phyloP scores from a whole-genome alignment of 257 asterid species.

The Salvia splendens region DNA sequence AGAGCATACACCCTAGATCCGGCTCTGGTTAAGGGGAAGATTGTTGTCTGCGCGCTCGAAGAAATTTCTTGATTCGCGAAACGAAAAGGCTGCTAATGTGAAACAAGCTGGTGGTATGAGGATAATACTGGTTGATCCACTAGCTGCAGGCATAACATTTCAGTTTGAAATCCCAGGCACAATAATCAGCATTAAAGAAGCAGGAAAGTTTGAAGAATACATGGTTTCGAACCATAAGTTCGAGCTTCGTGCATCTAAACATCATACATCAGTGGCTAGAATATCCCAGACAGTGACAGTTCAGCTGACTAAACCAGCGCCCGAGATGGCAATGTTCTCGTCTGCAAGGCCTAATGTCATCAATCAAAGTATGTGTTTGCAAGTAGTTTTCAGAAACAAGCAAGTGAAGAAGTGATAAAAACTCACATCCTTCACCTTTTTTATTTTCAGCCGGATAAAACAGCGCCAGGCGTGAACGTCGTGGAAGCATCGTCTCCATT shows the following conservation, averaged over 20 bases:
- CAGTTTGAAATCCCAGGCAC: slow-evolving; percentile 47
- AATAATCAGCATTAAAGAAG: slow-evolving; percentile 39
- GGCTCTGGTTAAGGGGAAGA: slow-evolving; percentile 51
- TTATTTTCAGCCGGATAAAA: slow-evolving; percentile 55
- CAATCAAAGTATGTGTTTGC: slow-evolving; percentile 43
- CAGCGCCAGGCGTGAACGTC: slow-evolving; percentile 64
- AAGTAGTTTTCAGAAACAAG: neutral
- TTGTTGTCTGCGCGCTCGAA: slow-evolving; percentile 50
- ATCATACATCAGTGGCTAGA: slow-evolving; percentile 42
- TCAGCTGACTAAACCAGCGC: slow-evolving; percentile 48
- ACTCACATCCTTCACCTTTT: slow-evolving; percentile 15
- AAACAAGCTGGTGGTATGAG: slow-evolving; percentile 53
- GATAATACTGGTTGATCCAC: slow-evolving; percentile 46
- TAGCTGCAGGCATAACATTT: slow-evolving; percentile 38
- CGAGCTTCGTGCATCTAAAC: slow-evolving; percentile 1
- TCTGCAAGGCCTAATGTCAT: slow-evolving; percentile 62
- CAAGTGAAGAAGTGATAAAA: slow-evolving; percentile 22
- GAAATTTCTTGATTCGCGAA: slow-evolving; percentile 28
- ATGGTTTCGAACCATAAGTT: slow-evolving; percentile 40
- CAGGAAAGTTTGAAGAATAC: slow-evolving; percentile 48
- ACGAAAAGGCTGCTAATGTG: slow-evolving; percentile 35
- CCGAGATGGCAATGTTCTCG: slow-evolving; percentile 53
- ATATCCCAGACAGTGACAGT: slow-evolving; percentile 40
- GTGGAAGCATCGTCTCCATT: slow-evolving; percentile 70
- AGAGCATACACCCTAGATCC: slow-evolving; percentile 51